A percentile compares a stretch with the other conserved stretches of the same genome.
Evolutionary conservation across 257 asterid genomes (phyloP).

Genomic region (Lithospermum erythrorhizon): DNA sequence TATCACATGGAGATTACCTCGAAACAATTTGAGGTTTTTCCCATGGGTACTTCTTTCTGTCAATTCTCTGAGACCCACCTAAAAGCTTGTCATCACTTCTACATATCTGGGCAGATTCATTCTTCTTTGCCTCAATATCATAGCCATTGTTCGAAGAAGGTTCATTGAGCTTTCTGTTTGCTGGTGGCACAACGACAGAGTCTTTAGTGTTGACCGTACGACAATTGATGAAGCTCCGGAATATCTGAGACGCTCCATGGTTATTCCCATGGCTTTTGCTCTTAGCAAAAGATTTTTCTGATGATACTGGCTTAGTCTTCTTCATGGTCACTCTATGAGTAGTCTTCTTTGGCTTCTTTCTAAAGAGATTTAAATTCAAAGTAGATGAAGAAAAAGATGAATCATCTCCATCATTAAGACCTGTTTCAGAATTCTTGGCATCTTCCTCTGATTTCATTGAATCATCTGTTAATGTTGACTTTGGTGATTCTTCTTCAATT

Average conservation of each 20-base stretch:
- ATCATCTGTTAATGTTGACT: conserved; percentile 51
- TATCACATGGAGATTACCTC: conserved; percentile 21
- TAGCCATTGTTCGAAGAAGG: conserved; percentile 7
- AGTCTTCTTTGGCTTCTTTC: conserved; percentile 23
- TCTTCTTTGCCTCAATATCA: conserved; percentile 4
- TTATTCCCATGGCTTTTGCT: conserved; percentile 21
- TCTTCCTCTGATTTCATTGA: conserved; percentile 28
- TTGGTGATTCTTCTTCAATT: conserved; percentile 54
- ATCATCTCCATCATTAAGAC: no score
- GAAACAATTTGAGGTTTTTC: conserved; percentile 6
- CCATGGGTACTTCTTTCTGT: no score
- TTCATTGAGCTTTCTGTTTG: conserved; percentile 16
- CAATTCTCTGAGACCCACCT: conserved; percentile 50
- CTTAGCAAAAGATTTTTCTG: conserved; percentile 18
- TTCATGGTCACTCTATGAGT: conserved; percentile 14
- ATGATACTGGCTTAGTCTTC: background rate
- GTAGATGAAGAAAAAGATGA: no score
- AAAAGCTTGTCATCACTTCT: conserved; percentile 26
- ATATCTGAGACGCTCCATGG: conserved; percentile 29
- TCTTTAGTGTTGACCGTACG: conserved; percentile 63
- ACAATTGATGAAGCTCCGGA: conserved; percentile 56
- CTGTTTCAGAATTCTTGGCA: background rate
- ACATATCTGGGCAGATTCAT: conserved; percentile 20
- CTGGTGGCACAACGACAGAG: conserved; percentile 26
- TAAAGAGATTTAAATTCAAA: conserved; percentile 15